phyloP scores from a whole-genome alignment of 1,139 yeast species.

The Pichia sp. region DNA sequence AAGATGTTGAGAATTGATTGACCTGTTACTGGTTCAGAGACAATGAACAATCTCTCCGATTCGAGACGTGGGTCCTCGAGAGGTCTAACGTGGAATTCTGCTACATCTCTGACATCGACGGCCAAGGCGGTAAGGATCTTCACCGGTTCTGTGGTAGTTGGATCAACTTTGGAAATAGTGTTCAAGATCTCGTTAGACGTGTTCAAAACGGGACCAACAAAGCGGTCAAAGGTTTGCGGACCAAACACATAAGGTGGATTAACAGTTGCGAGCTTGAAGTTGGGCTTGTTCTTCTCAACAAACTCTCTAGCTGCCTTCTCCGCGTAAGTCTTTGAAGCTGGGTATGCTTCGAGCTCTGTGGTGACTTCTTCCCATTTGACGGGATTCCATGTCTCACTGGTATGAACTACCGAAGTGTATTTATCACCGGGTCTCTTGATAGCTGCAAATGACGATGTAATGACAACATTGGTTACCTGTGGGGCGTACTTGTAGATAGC shows the following conservation, averaged over 20 bases:
- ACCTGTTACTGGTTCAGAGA: conserved; percentile 30
- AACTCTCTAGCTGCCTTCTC: conserved; percentile 52
- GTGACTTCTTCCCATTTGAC: conserved; percentile 32
- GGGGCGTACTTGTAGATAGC: conserved; percentile 39
- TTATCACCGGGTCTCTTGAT: conserved; percentile 20
- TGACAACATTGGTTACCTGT: conserved; percentile 42
- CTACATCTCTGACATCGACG: conserved; percentile 39
- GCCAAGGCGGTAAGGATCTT: conserved; percentile 23
- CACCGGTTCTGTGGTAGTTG: conserved; percentile 18
- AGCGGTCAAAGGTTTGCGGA: conserved; percentile 36
- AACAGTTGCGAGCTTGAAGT: conserved; percentile 37
- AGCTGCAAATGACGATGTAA: conserved; percentile 53
- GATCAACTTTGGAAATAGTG: conserved; percentile 22
- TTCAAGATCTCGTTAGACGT: conserved; percentile 32
- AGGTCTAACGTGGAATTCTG: conserved; percentile 34
- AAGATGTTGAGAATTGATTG: conserved; percentile 34
- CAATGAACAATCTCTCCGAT: conserved; percentile 37
- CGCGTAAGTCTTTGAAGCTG: conserved; percentile 45
- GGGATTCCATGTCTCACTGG: conserved; percentile 36
- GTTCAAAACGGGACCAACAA: conserved; percentile 26
- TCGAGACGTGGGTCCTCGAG: conserved; percentile 29
- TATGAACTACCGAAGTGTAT: conserved; percentile 8
- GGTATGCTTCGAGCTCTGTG: conserved; percentile 32
- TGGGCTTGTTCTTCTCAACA: conserved; percentile 30
- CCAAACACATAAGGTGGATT: conserved; percentile 45